A percentile compares a stretch with the other conserved stretches of the same genome.
phyloP scores from a whole-genome alignment of 306 rosid species.

The Trifolium subterraneum region DNA sequence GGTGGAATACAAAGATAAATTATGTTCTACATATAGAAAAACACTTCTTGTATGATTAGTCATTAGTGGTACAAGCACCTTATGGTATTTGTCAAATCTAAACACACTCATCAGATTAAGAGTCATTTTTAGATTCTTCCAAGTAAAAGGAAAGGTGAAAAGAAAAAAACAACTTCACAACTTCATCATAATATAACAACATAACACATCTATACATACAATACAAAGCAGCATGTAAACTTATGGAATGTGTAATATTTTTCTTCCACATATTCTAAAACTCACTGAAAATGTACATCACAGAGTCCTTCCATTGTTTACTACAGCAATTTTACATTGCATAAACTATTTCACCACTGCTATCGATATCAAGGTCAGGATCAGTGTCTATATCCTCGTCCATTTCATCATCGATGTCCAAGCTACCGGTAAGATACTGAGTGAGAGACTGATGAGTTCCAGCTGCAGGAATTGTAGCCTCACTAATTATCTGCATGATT shows the following conservation, averaged over 20 bases:
- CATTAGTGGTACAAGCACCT: not conserved
- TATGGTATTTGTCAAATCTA: not conserved
- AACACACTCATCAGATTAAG: not conserved
- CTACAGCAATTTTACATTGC: slow-evolving; percentile 61
- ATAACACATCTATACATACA: slow-evolving; percentile 35
- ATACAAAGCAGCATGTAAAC: slow-evolving; percentile 40
- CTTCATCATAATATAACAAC: slow-evolving; percentile 31
- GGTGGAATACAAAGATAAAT: too few relatives aligned
- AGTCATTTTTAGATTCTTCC: not conserved
- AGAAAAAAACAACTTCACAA: not conserved
- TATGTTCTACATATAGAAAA: not conserved
- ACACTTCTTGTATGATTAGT: not conserved
- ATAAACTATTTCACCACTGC: slow-evolving; percentile 93
- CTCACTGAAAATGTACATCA: not conserved
- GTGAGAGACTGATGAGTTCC: slow-evolving; percentile 71
- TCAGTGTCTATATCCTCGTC: slow-evolving; percentile 84
- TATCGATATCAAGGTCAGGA: slow-evolving; percentile 82
- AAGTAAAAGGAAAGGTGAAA: not conserved
- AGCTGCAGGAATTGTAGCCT: slow-evolving; percentile 88
- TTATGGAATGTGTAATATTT: slow-evolving; percentile 19
- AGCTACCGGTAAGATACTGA: slow-evolving; percentile 76
- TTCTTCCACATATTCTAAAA: slow-evolving; percentile 42
- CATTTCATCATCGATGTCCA: slow-evolving; percentile 66
- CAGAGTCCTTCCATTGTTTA: not conserved
- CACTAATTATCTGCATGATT: slow-evolving; percentile 86